These are phyloP conservation scores for Verticillium alfalfae DNA, from an alignment of 2,329 filamentous ascomycete genomes.

Conservation along the genomic window DNA sequence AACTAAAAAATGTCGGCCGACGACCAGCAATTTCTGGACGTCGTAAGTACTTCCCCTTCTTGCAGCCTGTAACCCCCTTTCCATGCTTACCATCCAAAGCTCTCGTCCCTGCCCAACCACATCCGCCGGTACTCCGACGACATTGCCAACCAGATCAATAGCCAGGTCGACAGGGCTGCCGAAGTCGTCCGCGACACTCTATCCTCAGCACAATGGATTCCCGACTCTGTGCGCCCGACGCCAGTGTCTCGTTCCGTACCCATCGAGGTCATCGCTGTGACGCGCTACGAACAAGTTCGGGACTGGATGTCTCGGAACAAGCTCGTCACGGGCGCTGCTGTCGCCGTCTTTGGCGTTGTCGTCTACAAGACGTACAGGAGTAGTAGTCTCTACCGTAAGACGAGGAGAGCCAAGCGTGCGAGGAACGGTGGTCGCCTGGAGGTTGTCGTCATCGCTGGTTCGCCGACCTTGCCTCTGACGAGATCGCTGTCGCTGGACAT, in stretches of 20 bases:
- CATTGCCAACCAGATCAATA: slow-evolving; percentile 75
- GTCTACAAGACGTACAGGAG: slow-evolving; percentile 46
- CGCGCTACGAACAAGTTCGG: slow-evolving; percentile 48
- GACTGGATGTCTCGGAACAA: slow-evolving; percentile 71
- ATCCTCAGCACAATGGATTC: slow-evolving; percentile 66
- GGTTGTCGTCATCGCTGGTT: slow-evolving; percentile 84
- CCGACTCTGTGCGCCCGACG: slow-evolving; percentile 57
- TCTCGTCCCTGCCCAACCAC: slow-evolving; percentile 53
- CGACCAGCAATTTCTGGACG: slow-evolving; percentile 72
- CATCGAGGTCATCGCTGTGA: slow-evolving; percentile 24
- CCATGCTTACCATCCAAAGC: slow-evolving; percentile 25
- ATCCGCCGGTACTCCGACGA: slow-evolving; percentile 65
- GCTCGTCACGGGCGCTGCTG: slow-evolving; percentile 63
- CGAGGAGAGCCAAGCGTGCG: slow-evolving; percentile 71
- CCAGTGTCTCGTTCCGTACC: slow-evolving; percentile 36
- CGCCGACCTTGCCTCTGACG: slow-evolving; percentile 76
- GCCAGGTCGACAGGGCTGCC: slow-evolving; percentile 73
- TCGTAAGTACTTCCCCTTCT: slow-evolving; percentile 46
- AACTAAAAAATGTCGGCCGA: slow-evolving; percentile 66
- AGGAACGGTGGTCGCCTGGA: slow-evolving; percentile 81
- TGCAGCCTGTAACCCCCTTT: neutral
- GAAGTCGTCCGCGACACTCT: slow-evolving; percentile 63
- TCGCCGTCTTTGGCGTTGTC: slow-evolving; percentile 66
- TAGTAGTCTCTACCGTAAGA: slow-evolving; percentile 55
- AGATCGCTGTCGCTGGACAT: slow-evolving; percentile 79